Evolutionary conservation across 2,329 filamentous ascomycete species (phyloP), one percentile per base, ranked within the genome.

Genomic region (Talaromyces sp.): DNA sequence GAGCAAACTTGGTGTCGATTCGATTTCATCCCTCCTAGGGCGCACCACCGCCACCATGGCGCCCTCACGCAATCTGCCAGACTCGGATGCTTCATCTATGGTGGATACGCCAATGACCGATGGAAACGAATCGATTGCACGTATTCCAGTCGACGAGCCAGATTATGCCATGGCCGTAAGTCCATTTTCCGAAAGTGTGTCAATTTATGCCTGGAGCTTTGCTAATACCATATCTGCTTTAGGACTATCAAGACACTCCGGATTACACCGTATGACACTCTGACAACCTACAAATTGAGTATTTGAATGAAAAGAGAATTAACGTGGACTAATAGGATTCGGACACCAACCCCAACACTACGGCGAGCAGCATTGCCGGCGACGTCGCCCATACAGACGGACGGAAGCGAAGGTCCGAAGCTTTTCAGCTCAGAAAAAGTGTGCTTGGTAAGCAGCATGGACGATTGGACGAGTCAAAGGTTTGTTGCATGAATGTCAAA

Each of bases 391-490:
- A 81, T 56, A 70, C 76, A 57, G 94, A 98, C 81, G 93, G 92
- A 35, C 89, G 93, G 61, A 96, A 90, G 82, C 88, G 89, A 74
- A 88, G 94, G 71, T 90, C 92, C 64, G 93, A 97, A 75, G 93
- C 90, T 66, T 92, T 93, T 69, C 90, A 96, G 78, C 85, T 98
- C 74, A 90, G 95, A 64, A 91, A 96, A 76, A 96, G 89, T 77
- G 92, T 97, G 68, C 90, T 97, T 72, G 93, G 93, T 74, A 96
- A 92, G 84, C 97, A 99, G 78, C 95, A 97, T 74, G 92, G 96
- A 73, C 87, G 90, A 62, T 80, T 99, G 8, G 93, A 94, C 74
- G 92, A 96, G 75, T 96, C 91, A 59, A 98, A 97, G 87, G 92
- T 94, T 84, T 63, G 80, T 65, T 60, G 7, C 47, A 37, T 31